Evolutionary conservation across 1,139 yeast species (phyloP).

Genomic region (Debaryomyces nepalensis): DNA sequence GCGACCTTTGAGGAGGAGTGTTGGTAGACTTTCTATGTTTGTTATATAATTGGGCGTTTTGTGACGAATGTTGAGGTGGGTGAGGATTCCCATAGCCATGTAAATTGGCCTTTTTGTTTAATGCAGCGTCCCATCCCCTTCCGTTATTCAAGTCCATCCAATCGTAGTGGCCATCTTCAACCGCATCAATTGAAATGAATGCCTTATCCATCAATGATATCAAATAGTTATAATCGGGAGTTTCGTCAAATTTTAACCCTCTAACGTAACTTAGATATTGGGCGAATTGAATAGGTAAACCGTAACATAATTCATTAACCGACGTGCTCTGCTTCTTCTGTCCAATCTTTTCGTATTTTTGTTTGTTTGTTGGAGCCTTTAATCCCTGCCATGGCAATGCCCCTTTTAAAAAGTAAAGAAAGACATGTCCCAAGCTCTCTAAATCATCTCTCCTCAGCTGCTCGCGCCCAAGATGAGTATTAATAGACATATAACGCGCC

Average conservation of each 20-base stretch:
- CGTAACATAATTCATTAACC: slow-evolving; percentile 67
- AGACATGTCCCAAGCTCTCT: slow-evolving; percentile 67
- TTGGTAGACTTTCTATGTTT: slow-evolving; percentile 15
- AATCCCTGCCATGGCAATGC: slow-evolving; percentile 60
- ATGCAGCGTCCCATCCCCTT: slow-evolving; percentile 80
- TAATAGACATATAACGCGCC: slow-evolving; percentile 68
- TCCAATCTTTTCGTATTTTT: slow-evolving; percentile 82
- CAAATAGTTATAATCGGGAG: slow-evolving; percentile 69
- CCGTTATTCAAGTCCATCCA: slow-evolving; percentile 87
- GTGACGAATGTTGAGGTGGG: slow-evolving; percentile 46
- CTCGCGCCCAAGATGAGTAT: slow-evolving; percentile 67
- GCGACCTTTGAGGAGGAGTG: slow-evolving; percentile 15
- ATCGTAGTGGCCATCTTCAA: slow-evolving; percentile 72
- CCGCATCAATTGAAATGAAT: slow-evolving; percentile 34
- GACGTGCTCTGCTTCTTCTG: slow-evolving; percentile 76
- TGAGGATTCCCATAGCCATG: slow-evolving; percentile 82
- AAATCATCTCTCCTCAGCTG: slow-evolving; percentile 68
- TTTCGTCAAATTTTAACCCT: slow-evolving; percentile 72
- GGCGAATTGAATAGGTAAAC: slow-evolving; percentile 77
- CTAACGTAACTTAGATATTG: slow-evolving; percentile 75
- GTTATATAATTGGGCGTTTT: slow-evolving; percentile 14
- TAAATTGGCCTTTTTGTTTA: slow-evolving; percentile 77
- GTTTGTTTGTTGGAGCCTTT: slow-evolving; percentile 81
- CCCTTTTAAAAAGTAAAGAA: slow-evolving; percentile 65
- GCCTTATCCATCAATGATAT: slow-evolving; percentile 49